Evolutionary conservation across 164 flowering plant genomes (phyloP).

Genomic region (Malania oleifera): DNA sequence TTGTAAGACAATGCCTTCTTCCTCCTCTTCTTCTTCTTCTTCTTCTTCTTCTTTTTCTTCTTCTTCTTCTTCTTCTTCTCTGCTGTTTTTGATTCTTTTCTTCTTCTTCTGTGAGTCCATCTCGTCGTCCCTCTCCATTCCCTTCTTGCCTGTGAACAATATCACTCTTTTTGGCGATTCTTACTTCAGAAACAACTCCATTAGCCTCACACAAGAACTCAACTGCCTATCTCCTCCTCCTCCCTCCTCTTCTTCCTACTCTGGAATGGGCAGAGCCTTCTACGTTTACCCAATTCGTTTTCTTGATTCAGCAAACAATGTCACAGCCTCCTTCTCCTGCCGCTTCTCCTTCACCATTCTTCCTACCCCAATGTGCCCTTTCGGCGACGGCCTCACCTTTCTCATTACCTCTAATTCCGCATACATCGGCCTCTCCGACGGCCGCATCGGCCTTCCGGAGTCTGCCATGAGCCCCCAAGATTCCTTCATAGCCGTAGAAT

Average conservation of each 20-base stretch:
- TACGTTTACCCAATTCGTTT: slow-evolving; percentile 51
- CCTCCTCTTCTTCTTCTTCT: no score
- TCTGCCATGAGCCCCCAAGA: slow-evolving; percentile 10
- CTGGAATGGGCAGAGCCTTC: slow-evolving; percentile 52
- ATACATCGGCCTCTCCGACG: slow-evolving; percentile 20
- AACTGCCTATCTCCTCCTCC: slow-evolving; percentile 16
- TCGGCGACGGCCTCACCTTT: slow-evolving; percentile 64
- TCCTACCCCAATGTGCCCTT: slow-evolving; percentile 27
- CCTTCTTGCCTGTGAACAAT: slow-evolving; percentile 22
- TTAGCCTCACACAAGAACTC: slow-evolving; percentile 46
- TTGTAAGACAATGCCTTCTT: no score
- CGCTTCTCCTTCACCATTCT: slow-evolving; percentile 54
- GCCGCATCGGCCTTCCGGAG: slow-evolving; percentile 47
- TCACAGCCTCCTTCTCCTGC: slow-evolving; percentile 45
- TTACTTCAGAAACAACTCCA: slow-evolving; percentile 23
- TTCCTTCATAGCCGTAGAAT: slow-evolving; percentile 60
- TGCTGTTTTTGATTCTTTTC: slow-evolving; percentile 3
- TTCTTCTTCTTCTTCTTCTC: not conserved
- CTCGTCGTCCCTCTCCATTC: slow-evolving; percentile 19
- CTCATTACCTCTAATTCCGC: slow-evolving; percentile 42
- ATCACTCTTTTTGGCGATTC: slow-evolving; percentile 55
- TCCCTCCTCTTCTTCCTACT: slow-evolving; percentile 7
- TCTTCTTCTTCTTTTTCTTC: no score
- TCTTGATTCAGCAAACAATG: slow-evolving; percentile 35
- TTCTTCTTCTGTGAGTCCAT: slow-evolving; percentile 17